Percentiles rank a stretch among this genome's conserved stretches.
phyloP scores from a whole-genome alignment of 2,329 filamentous ascomycete species.

The Cladosporium sp. region DNA sequence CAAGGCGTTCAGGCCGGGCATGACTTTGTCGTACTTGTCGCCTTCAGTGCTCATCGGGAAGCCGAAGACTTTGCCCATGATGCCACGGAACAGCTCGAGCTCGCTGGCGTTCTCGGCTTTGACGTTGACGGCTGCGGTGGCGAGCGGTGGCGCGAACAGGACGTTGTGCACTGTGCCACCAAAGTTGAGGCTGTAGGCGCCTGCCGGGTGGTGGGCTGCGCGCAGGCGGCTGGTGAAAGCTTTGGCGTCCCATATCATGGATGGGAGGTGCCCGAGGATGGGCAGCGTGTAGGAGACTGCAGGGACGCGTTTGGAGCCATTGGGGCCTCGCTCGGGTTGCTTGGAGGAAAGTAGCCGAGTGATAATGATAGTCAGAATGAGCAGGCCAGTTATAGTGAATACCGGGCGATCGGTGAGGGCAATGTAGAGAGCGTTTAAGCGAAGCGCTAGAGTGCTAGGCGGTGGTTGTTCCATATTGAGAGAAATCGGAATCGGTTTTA shows the following conservation, averaged over 20 bases:
- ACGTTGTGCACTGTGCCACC: constrained; percentile 53
- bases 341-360: constrained; percentile 21
- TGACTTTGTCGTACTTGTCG: constrained; percentile 38
- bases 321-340: constrained; percentile 5
- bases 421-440: constrained; percentile 11
- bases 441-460: constrained; percentile 1
- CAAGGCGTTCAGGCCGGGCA: constrained; percentile 37
- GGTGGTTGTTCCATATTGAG: background rate
- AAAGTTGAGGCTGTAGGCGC: constrained; percentile 52
- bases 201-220: constrained; percentile 39
- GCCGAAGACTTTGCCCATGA: constrained; percentile 43
- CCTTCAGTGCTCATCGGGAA: constrained; percentile 39
- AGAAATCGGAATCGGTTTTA: background rate
- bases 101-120: constrained; percentile 35
- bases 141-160: constrained; percentile 51
- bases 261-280: constrained; percentile 55
- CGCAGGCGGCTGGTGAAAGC: constrained; percentile 45
- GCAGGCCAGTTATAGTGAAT: constrained; percentile 19
- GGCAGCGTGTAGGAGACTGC: constrained; percentile 62
- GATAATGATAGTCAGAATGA: constrained; percentile 27
- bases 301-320: constrained; percentile 43
- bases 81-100: constrained; percentile 28
- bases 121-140: constrained; percentile 42
- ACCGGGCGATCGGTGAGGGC: constrained; percentile 8
- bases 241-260: constrained; percentile 49